Percentiles rank a stretch among this genome's conserved stretches.
Conservation (phyloP, 495 filamentous ascomycete species). For the Penicillium ochrochloron region DNA sequence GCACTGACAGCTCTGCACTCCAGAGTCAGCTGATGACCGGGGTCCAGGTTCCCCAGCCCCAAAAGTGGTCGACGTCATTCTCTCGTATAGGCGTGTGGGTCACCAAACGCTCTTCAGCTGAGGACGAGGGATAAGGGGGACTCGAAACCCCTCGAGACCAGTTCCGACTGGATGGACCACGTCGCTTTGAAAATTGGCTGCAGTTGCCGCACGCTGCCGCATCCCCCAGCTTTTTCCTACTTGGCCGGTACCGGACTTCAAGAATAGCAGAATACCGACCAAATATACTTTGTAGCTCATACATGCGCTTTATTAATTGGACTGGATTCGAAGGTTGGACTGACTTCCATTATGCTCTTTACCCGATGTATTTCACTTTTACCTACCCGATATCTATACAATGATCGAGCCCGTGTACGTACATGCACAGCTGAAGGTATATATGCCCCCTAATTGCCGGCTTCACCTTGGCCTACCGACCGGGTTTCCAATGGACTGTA, state of each 20-base stretch:
- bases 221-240: conserved; percentile 20
- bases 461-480: too few species aligned
- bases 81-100: conserved; percentile 26
- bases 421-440: too few species aligned
- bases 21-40: background rate
- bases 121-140: conserved; percentile 14
- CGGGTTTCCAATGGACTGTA: too few species aligned
- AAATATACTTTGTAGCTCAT: background rate
- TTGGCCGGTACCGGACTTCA: background rate
- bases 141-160: conserved; percentile 25
- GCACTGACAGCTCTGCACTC: background rate
- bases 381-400: too few species aligned
- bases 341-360: background rate
- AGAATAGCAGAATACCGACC: background rate
- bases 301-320: too few species aligned
- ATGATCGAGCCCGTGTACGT: too few species aligned
- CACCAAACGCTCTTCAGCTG: conserved; percentile 15
- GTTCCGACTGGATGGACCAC: conserved; percentile 35
- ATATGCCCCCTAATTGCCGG: too few species aligned
- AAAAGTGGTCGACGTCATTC: conserved; percentile 35
- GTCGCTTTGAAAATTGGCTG: conserved; percentile 30
- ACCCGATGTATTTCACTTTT: too few species aligned
- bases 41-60: conserved; percentile 15
- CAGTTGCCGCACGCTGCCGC: conserved; percentile 16
- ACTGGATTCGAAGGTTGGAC: background rate